Base-by-base conservation (phyloP, 2,329 filamentous ascomycete species). In the Ophiocordyceps camponoti-rufipedis region DNA sequence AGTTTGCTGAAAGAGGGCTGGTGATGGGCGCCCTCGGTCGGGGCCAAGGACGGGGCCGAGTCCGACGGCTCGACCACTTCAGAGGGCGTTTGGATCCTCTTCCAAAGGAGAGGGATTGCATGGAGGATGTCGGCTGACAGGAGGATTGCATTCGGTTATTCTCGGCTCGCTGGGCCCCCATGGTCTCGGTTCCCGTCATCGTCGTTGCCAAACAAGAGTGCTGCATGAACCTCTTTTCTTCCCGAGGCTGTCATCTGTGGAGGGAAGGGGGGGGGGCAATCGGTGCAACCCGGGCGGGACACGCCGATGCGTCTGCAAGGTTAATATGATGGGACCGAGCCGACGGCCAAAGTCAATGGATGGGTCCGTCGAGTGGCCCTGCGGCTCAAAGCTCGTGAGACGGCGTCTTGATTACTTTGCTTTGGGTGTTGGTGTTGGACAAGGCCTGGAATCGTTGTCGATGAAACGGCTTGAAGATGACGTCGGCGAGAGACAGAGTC, bases 241-340 rank as follows among this genome's bases (percentile, higher is more conserved):
- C 12, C 12, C 33, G 33, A 10, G 12, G 29, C 29, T 31, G 29
- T 31, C 29, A 31, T 31, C 29, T 31, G 29, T 31, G 29, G 23
- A 23, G 23, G 23, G 23, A 23, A 5, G 23, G 23, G 23, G 23
- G 23, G 3, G 14, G n/a, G 12, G 28, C 28, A 32, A 41, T 16
- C 35, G n/a, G 44, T 31, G 38, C 38, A 41, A 45, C 28, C 35
- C 38, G 44, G 44, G 29, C 44, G 35, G 29, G 43, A 16, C 43
- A 39, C 43, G 35, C 19, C 42, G 13, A 39, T 16, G 38, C 29
- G 19, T 11, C 13, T 41, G 39, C 39, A 41, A 41, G 39, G 39
- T 41, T 23, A 41, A 41, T 23, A 23, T 5, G 23, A 23, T 23
- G 23, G 23, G 5, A 41, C 18, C 11, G n/a, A 23, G 18, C 5